Percentiles rank a stretch among this genome's conserved stretches.
These are phyloP conservation scores for Umbelopsis vinacea DNA, from an alignment of 192 early-diverging fungal species.

Conservation along the genomic window DNA sequence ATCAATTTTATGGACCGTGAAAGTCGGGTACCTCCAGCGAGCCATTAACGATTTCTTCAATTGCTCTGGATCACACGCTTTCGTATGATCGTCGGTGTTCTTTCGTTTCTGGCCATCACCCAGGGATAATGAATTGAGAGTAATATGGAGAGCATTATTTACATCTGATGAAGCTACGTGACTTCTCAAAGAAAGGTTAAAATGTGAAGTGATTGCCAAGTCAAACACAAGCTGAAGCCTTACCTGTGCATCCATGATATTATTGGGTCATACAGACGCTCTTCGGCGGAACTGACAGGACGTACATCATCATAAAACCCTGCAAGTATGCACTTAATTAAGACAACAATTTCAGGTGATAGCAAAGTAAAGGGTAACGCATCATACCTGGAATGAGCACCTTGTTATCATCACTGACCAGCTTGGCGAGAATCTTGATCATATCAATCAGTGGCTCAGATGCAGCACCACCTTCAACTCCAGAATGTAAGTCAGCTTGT, in stretches of 20 bases:
- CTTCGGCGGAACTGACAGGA: conserved; percentile 55
- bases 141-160: conserved; percentile 5
- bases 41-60: conserved; percentile 67
- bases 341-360: too few species aligned
- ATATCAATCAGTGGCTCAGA: conserved; percentile 72
- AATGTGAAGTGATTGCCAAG: not conserved
- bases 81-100: conserved; percentile 29
- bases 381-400: conserved; percentile 64
- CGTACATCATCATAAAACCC: conserved; percentile 72
- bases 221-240: not conserved
- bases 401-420: conserved; percentile 58
- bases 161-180: not conserved
- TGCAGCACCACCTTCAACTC: conserved; percentile 76
- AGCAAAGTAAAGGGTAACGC: not conserved
- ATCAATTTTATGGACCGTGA: conserved; percentile 78
- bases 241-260: conserved; percentile 45
- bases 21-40: conserved; percentile 73
- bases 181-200: not conserved
- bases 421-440: conserved; percentile 61
- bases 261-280: conserved; percentile 62
- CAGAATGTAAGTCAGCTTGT: conserved; percentile 73
- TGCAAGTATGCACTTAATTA: not conserved
- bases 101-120: not conserved
- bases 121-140: not conserved
- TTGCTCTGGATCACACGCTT: conserved; percentile 42